Conservation (phyloP, 2,329 filamentous ascomycete species). For the Alternaria burnsii region DNA sequence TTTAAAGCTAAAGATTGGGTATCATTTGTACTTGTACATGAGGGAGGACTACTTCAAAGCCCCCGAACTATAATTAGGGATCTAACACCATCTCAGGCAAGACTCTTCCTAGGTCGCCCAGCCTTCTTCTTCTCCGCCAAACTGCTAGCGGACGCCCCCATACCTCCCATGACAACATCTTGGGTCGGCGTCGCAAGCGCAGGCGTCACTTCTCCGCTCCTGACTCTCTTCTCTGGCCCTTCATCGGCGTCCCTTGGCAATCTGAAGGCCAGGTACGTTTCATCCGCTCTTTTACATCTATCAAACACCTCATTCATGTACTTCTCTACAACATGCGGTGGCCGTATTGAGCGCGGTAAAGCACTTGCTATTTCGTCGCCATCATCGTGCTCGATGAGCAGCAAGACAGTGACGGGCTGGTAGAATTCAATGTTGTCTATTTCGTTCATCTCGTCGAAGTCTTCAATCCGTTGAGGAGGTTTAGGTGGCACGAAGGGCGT, state of each 20-base stretch:
- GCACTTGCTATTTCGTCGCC: slow-evolving; percentile 58
- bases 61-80: neutral
- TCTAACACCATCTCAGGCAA: slow-evolving; percentile 12
- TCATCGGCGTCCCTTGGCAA: slow-evolving; percentile 57
- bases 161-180: slow-evolving; percentile 27
- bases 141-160: slow-evolving; percentile 7
- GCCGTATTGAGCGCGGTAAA: slow-evolving; percentile 64
- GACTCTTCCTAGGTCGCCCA: slow-evolving; percentile 38
- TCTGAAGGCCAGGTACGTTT: slow-evolving; percentile 64
- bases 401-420: slow-evolving; percentile 74
- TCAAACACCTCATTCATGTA: slow-evolving; percentile 60
- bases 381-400: slow-evolving; percentile 61
- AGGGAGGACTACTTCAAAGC: neutral
- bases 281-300: slow-evolving; percentile 63
- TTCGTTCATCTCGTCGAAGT: slow-evolving; percentile 57
- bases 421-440: slow-evolving; percentile 60
- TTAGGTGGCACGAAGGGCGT: slow-evolving; percentile 37
- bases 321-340: slow-evolving; percentile 47
- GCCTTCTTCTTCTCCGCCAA: slow-evolving; percentile 34
- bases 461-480: slow-evolving; percentile 46
- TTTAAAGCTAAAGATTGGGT: slow-evolving; percentile 15
- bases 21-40: slow-evolving; percentile 22
- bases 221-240: slow-evolving; percentile 21
- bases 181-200: slow-evolving; percentile 25
- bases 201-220: slow-evolving; percentile 35